Evolutionary conservation across 2,329 filamentous ascomycete genomes (phyloP).

Genomic region (Apiospora marii): DNA sequence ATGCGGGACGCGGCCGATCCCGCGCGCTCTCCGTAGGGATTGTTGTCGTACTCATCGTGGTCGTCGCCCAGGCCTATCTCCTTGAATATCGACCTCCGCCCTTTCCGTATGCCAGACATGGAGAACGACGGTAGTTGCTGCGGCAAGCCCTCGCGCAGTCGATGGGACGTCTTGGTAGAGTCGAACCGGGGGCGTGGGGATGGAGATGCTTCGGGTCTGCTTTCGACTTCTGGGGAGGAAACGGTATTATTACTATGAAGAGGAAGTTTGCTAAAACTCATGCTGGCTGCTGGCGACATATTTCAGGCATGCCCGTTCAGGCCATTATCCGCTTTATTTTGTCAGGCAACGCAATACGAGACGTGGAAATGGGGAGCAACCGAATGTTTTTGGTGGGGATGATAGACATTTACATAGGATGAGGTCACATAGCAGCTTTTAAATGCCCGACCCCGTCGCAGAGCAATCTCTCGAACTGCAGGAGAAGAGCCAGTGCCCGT

Average conservation of each 20-base stretch:
- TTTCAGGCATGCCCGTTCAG: background rate
- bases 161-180: conserved; percentile 58
- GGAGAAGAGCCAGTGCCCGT: background rate
- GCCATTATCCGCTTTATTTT: conserved; percentile 8
- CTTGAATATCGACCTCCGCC: conserved; percentile 60
- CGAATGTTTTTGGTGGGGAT: background rate
- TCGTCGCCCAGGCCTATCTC: conserved; percentile 57
- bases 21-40: conserved; percentile 30
- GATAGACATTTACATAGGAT: background rate
- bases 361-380: background rate
- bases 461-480: background rate
- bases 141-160: conserved; percentile 53
- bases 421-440: conserved; percentile 17
- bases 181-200: conserved; percentile 56
- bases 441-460: background rate
- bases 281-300: conserved; percentile 19
- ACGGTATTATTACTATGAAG: conserved; percentile 32
- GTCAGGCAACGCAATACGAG: conserved; percentile 12
- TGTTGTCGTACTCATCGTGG: conserved; percentile 34
- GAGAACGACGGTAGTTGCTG: conserved; percentile 50
- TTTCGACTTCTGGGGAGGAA: conserved; percentile 26
- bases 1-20: conserved; percentile 30
- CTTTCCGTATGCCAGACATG: conserved; percentile 55
- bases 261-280: conserved; percentile 35
- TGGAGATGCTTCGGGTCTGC: background rate